Base-by-base conservation (phyloP, 257 asterid species). In the Fraxinus quadrangulata region DNA sequence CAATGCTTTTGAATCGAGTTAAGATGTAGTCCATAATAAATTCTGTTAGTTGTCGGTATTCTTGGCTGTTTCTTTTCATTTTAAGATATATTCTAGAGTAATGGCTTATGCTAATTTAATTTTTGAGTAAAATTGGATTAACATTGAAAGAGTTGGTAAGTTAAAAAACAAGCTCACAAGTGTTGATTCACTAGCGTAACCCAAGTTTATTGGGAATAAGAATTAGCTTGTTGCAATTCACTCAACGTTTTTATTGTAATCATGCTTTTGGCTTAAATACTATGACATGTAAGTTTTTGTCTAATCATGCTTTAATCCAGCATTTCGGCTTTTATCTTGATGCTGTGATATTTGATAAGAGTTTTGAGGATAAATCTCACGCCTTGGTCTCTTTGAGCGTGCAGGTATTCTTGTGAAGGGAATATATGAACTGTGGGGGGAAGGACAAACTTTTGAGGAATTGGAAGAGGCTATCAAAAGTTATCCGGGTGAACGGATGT, bases 391-490 rank as follows among this genome's bases (percentile, higher is more conserved):
- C 67, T 59, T 59, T 59, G 67, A 59, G 31, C 23, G 30, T 72
- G 78, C 84, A 95, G 98, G 99, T 85, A 95, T 95, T 84, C 98
- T 95, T 47, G 92, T 95, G 76, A 95, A 90, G 83, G 99, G 98
- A 75, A 96, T 96, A 49, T 96, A 93, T 83, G 99, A 96, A 81
- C 79, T 92, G 10, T 93, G 98, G 99, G 98, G 99, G 39, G 96
- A 96, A 85, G 99, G 97, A 1, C 74, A 81, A 66, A 87, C 72
- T 85, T 89, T 88, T 78, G 95, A 90, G 90, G 98, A 93, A 77
- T 87, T 96, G 80, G 98, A 92, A 81, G 91, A 86, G 83, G 88
- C 96, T 40, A 87, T 96, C 31, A 85, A 82, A 28, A 77, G 56
- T 33, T 93, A 85, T 88, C 92, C 98, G 3, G 97, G 88, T 61